phyloP scores from a whole-genome alignment of 192 early-diverging fungal species.

The Chytriomyces sp. region DNA sequence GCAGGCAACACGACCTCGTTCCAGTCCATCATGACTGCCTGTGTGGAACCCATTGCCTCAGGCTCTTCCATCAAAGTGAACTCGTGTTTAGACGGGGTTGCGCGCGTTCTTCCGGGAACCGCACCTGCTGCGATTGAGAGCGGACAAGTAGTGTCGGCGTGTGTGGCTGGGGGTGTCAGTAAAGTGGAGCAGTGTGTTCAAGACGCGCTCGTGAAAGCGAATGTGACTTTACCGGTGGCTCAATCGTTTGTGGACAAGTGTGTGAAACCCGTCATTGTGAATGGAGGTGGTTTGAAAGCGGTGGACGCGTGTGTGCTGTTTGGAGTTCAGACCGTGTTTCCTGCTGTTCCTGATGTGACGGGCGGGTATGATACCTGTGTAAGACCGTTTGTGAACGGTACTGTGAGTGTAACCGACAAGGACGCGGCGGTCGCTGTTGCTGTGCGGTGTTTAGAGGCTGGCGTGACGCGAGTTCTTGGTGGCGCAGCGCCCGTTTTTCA shows the following conservation, averaged over 20 bases:
- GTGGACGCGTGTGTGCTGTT: no score
- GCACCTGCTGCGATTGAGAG: no score
- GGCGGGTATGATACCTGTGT: constrained; percentile 1
- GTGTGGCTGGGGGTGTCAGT: no score
- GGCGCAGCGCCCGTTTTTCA: neutral
- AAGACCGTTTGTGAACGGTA: constrained; percentile 15
- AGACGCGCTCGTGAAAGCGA: no score
- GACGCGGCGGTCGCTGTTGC: constrained; percentile 4
- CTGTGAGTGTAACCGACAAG: neutral
- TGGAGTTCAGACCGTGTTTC: neutral
- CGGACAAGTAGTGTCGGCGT: no score
- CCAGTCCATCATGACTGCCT: neutral
- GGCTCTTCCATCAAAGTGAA: neutral
- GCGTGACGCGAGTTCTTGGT: constrained; percentile 16
- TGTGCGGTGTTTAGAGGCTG: constrained; percentile 14
- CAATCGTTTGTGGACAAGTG: no score
- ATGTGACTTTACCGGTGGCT: no score
- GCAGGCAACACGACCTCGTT: neutral
- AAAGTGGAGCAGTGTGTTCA: no score
- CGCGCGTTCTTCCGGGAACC: neutral
- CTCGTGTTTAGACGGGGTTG: neutral
- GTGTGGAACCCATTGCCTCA: neutral
- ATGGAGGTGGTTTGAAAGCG: no score
- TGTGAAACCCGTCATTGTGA: no score
- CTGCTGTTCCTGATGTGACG: neutral